Base-by-base conservation (phyloP, 352 stramenopile species). In the Phytophthora sansomeana region DNA sequence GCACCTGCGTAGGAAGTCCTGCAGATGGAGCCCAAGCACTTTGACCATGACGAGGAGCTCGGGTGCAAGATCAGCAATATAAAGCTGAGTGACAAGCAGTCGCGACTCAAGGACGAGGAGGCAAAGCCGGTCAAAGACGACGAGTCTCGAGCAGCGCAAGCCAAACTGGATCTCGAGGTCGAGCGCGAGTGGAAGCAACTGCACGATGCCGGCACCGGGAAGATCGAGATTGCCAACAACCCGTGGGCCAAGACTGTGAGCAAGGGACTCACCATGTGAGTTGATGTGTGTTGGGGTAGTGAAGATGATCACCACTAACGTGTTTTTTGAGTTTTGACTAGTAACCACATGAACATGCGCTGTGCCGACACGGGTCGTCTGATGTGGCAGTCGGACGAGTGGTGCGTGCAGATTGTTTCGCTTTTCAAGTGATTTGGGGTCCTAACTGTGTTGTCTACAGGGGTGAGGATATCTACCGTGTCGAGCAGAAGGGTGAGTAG, bases 271-370 rank as follows among this genome's bases (percentile, higher is more conserved):
- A 75, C 68, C 53, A 96, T 96, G 85, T 95, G 52, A 58, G 54
- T 11, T 11, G 7, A 43, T 38, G 14, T 7, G 14, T 58, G 29
- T 11, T 14, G 48, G 32, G 28, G 10, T 13, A 48, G 13, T n/a
- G 24, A 14, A 26, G 11, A 35, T 39, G 16, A 24, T 21, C 13
- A 13, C 28, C 16, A 19, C 38, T 67, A 48, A 67, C 42, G 1
- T n/a, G 6, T 30, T 51, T 17, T 2, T 67, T 49, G 38, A n/a
- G n/a, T n/a, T n/a, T n/a, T n/a, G n/a, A n/a, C 24, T 52, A 96
- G 86, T 53, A 96, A 96, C 58, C 77, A 92, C 68, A 96, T 96
- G 88, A 96, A 94, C 64, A 96, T 96, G 88, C 77, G 88, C 33
- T 93, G 86, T 24, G 88, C 72, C 13, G 85, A 94, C 38, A 89